Evolutionary conservation across 495 filamentous ascomycete species (phyloP).

Genomic region (Xylaria curta): DNA sequence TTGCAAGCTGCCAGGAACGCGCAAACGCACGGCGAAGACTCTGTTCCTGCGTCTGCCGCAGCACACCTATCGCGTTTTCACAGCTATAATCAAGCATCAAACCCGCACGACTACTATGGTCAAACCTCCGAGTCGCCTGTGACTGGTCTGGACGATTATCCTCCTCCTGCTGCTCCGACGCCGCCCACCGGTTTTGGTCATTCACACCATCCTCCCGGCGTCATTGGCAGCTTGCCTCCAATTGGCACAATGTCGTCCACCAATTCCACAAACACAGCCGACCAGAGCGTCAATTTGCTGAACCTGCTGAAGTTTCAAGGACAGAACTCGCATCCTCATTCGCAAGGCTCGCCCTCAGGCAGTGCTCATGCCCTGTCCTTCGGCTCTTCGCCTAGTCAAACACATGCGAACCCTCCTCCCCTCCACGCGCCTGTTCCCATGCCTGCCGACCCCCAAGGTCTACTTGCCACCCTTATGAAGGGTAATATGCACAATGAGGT

Average conservation of each 20-base stretch:
- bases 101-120: slow-evolving; percentile 47
- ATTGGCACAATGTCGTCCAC: slow-evolving; percentile 47
- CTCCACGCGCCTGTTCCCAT: slow-evolving; percentile 57
- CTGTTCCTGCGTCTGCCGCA: slow-evolving; percentile 29
- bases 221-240: slow-evolving; percentile 41
- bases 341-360: slow-evolving; percentile 29
- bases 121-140: slow-evolving; percentile 46
- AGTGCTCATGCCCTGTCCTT: slow-evolving; percentile 31
- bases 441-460: slow-evolving; percentile 53
- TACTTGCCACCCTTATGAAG: slow-evolving; percentile 62
- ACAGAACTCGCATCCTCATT: slow-evolving; percentile 42
- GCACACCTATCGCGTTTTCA: slow-evolving; percentile 42
- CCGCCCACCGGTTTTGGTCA: slow-evolving; percentile 48
- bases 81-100: slow-evolving; percentile 42
- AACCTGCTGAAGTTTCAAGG: slow-evolving; percentile 80
- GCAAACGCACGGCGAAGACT: slow-evolving; percentile 31
- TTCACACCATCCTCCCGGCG: slow-evolving; percentile 48
- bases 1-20: slow-evolving; percentile 37
- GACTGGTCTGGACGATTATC: slow-evolving; percentile 43
- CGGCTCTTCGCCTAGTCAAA: slow-evolving; percentile 23
- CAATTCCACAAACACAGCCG: slow-evolving; percentile 51
- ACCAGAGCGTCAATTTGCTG: slow-evolving; percentile 75
- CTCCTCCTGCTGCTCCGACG: slow-evolving; percentile 56
- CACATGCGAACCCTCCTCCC: slow-evolving; percentile 38
- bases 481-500: slow-evolving; percentile 49